Evolutionary conservation across 306 rosid species (phyloP).

Genomic region (Trichosanthes truncata): DNA sequence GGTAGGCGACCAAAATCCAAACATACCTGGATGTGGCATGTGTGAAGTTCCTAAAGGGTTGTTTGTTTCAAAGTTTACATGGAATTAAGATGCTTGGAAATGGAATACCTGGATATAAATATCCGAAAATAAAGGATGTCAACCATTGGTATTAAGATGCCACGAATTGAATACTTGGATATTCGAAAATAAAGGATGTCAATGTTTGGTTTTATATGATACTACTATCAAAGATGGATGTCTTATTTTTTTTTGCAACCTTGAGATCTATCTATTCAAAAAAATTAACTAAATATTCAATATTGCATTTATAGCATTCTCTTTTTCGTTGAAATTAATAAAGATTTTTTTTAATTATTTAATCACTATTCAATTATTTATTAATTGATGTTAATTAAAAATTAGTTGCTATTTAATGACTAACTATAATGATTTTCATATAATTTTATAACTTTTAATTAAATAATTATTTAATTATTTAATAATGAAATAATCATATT

Average conservation of each 20-base stretch:
- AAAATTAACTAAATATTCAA: too few relatives aligned
- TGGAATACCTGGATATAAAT: background rate
- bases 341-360: too few relatives aligned
- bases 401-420: too few relatives aligned
- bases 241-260: background rate
- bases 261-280: background rate
- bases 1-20: background rate
- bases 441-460: too few relatives aligned
- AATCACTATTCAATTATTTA: too few relatives aligned
- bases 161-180: background rate
- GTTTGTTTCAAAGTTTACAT: background rate
- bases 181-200: background rate
- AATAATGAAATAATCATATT: too few relatives aligned
- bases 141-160: background rate
- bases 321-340: too few relatives aligned
- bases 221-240: background rate
- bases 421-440: too few relatives aligned
- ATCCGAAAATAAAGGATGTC: background rate
- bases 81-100: background rate
- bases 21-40: background rate
- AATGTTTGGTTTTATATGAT: background rate
- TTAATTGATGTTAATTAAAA: too few relatives aligned
- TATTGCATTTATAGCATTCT: too few relatives aligned
- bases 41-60: background rate
- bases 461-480: background rate